Evolutionary conservation across 2,329 filamentous ascomycete genomes (phyloP).

Genomic region (Diaporthe destruens): DNA sequence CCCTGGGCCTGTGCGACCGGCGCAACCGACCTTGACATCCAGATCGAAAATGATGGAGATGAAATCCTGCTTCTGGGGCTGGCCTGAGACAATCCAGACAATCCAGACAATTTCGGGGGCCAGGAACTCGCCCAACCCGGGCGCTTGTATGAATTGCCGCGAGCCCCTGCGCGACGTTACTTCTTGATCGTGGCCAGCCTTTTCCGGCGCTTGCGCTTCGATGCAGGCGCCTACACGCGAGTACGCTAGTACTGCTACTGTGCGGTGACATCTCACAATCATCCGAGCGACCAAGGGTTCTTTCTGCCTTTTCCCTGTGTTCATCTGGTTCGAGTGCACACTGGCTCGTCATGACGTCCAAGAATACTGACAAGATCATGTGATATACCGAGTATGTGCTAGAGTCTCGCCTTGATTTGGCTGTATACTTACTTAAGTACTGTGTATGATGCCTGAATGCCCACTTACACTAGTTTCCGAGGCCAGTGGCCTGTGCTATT

Average conservation of each 20-base stretch:
- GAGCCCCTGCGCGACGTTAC: slow-evolving; percentile 11
- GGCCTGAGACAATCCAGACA: background rate
- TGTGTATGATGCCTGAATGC: too few relatives aligned
- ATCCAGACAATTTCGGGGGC: slow-evolving; percentile 6
- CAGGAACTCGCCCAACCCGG: slow-evolving; percentile 16
- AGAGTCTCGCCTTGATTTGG: background rate
- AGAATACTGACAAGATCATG: background rate
- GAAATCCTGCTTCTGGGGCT: slow-evolving; percentile 5
- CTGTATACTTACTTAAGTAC: too few relatives aligned
- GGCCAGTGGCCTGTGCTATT: too few relatives aligned
- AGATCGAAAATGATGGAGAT: slow-evolving; percentile 10
- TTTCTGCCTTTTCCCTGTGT: background rate
- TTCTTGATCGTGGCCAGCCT: background rate
- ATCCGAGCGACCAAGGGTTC: background rate
- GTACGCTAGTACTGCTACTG: background rate
- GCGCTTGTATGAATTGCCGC: slow-evolving; percentile 27
- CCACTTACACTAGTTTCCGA: background rate
- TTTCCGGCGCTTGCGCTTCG: slow-evolving; percentile 36
- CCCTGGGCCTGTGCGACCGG: slow-evolving; percentile 3
- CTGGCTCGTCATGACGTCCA: too few relatives aligned
- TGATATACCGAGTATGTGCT: background rate
- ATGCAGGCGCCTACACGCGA: slow-evolving; percentile 2
- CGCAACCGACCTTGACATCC: slow-evolving; percentile 10
- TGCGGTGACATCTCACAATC: background rate
- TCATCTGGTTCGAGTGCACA: background rate